Conservation (phyloP, 164 flowering plant genomes). For the Magnolia officinalis region DNA sequence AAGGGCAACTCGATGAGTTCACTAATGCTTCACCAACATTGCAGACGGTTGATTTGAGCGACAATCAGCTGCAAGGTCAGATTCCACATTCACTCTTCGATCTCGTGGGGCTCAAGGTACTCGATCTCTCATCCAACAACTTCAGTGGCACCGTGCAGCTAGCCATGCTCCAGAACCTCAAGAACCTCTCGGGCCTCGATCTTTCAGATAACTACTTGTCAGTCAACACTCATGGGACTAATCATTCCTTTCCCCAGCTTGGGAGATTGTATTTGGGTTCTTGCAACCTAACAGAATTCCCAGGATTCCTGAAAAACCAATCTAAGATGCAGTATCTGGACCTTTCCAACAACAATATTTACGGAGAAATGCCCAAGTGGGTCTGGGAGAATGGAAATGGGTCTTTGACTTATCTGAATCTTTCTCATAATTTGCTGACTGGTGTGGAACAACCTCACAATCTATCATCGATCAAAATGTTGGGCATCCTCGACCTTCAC, state of each 20-base stretch:
- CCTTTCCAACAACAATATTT: conserved; percentile 43
- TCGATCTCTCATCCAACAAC: conserved; percentile 32
- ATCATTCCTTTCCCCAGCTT: conserved; percentile 22
- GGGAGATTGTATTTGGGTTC: conserved; percentile 36
- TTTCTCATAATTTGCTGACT: conserved; percentile 32
- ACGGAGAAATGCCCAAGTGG: conserved; percentile 43
- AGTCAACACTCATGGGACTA: not conserved
- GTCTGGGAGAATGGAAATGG: conserved; percentile 22
- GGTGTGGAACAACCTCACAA: conserved; percentile 15
- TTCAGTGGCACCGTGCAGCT: conserved; percentile 28
- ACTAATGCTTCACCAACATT: conserved; percentile 6
- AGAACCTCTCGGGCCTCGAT: conserved; percentile 25
- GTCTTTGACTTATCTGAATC: conserved; percentile 25
- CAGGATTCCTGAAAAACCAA: conserved; percentile 31
- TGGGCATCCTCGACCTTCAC: conserved; percentile 37
- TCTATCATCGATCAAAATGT: not conserved
- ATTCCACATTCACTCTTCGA: conserved; percentile 27
- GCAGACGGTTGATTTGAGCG: conserved; percentile 20
- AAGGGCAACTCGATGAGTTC: conserved; percentile 22
- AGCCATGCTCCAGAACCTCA: conserved; percentile 11
- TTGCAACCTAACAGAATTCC: conserved; percentile 32
- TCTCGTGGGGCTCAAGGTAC: conserved; percentile 15
- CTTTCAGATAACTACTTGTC: conserved; percentile 31
- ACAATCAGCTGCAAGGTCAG: conserved; percentile 31
- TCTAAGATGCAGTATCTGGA: conserved; percentile 23